phyloP scores from a whole-genome alignment of 305 asterid genomes.

The Fraxinus velutina region DNA sequence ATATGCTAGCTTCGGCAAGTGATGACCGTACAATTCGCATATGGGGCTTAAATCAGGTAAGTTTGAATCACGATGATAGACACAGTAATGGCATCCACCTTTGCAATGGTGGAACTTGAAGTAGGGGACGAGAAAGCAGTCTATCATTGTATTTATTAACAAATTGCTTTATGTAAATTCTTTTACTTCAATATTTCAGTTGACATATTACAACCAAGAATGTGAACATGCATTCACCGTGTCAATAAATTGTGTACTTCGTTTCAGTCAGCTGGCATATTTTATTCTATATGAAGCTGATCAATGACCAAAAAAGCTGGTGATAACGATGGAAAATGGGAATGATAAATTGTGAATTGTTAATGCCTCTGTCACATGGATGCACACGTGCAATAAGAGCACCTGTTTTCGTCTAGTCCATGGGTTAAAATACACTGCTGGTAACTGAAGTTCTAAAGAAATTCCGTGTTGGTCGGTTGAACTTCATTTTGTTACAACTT shows the following conservation, averaged over 20 bases:
- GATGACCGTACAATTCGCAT: conserved; percentile 80
- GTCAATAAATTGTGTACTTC: conserved; percentile 25
- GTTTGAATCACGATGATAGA: conserved; percentile 36
- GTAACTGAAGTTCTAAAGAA: not conserved
- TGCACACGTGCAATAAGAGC: not conserved
- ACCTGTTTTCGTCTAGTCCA: not conserved
- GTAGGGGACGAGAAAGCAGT: not conserved
- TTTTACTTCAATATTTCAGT: conserved; percentile 36
- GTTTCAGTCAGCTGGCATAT: not conserved
- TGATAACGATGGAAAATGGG: not conserved
- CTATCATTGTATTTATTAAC: conserved; percentile 27
- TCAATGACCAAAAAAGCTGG: not conserved
- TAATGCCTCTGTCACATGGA: not conserved
- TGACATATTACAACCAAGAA: conserved; percentile 34
- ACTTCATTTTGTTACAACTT: not conserved
- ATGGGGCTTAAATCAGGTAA: conserved; percentile 67
- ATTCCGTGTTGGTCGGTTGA: not conserved
- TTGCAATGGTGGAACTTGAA: conserved; percentile 68
- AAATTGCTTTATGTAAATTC: conserved; percentile 51
- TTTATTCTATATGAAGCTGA: not conserved
- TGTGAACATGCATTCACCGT: conserved; percentile 45
- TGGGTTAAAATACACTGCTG: not conserved
- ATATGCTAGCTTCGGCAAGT: conserved; percentile 88
- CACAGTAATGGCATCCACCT: conserved; percentile 58
- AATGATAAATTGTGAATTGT: not conserved